These are phyloP conservation scores for Aleurites moluccanus DNA, from an alignment of 441 rosid genomes.

Conservation along the genomic window DNA sequence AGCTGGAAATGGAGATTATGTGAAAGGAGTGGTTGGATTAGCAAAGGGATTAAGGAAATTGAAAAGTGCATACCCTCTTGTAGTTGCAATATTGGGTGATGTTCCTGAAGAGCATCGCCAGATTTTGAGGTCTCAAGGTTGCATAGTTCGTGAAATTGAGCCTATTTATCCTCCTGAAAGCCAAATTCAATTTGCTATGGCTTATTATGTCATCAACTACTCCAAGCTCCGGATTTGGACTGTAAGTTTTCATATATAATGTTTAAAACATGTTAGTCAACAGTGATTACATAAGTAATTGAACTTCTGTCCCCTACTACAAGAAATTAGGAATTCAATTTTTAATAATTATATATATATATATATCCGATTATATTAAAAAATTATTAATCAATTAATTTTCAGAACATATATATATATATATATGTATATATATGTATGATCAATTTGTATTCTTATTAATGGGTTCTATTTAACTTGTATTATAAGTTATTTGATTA, in stretches of 20 bases:
- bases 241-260: slow-evolving; percentile 35
- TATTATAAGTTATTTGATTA: too few species aligned
- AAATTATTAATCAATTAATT: too few species aligned
- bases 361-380: too few species aligned
- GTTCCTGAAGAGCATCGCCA: slow-evolving; percentile 67
- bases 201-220: slow-evolving; percentile 76
- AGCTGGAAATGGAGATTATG: slow-evolving; percentile 70
- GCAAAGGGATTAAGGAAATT: slow-evolving; percentile 77
- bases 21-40: slow-evolving; percentile 76
- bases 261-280: too few species aligned
- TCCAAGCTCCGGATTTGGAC: slow-evolving; percentile 85
- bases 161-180: slow-evolving; percentile 71
- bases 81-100: slow-evolving; percentile 68
- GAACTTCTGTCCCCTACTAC: too few species aligned
- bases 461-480: too few species aligned
- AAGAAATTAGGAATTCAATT: too few species aligned
- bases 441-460: too few species aligned
- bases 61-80: slow-evolving; percentile 61
- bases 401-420: too few species aligned
- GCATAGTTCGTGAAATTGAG: slow-evolving; percentile 56
- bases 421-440: too few species aligned
- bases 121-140: slow-evolving; percentile 60
- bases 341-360: too few species aligned
- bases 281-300: too few species aligned
- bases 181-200: slow-evolving; percentile 73